phyloP scores from a whole-genome alignment of 164 flowering plant genomes.

The Warburgia ugandensis region DNA sequence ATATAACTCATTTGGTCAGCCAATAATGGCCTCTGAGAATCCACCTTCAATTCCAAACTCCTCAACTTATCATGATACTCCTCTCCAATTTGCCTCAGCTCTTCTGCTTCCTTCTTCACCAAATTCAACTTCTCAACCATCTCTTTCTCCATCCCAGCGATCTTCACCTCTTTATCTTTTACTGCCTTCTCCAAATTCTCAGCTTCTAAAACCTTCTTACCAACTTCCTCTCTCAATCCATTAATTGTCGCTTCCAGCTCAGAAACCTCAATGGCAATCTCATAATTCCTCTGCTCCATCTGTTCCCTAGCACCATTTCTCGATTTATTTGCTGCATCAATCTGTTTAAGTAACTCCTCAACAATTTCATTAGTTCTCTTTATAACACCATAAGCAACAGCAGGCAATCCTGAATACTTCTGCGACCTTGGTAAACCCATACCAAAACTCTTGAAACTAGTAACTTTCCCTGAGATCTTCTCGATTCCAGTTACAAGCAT shows the following conservation, averaged over 20 bases:
- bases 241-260: constrained; percentile 82
- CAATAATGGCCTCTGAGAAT: constrained; percentile 52
- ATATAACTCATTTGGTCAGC: constrained; percentile 63
- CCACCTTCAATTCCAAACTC: constrained; percentile 49
- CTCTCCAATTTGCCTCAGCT: constrained; percentile 35
- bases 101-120: constrained; percentile 38
- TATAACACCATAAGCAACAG: constrained; percentile 84
- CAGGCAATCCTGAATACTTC: constrained; percentile 70
- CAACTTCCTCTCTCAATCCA: constrained; percentile 59
- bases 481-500: constrained; percentile 82
- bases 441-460: constrained; percentile 54
- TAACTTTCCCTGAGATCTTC: constrained; percentile 72
- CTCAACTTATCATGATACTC: constrained; percentile 47
- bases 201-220: constrained; percentile 31
- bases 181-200: constrained; percentile 43
- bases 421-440: constrained; percentile 73
- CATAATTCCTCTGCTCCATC: constrained; percentile 89
- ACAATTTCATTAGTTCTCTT: constrained; percentile 89
- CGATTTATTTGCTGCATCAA: constrained; percentile 46
- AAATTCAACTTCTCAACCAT: constrained; percentile 29
- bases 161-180: constrained; percentile 44
- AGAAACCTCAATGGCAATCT: constrained; percentile 94
- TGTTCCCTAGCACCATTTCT: constrained; percentile 73
- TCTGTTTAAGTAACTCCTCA: constrained; percentile 74
- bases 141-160: constrained; percentile 45